phyloP scores from a whole-genome alignment of 768 basidiomycete species.

The Hygrophorus russula region DNA sequence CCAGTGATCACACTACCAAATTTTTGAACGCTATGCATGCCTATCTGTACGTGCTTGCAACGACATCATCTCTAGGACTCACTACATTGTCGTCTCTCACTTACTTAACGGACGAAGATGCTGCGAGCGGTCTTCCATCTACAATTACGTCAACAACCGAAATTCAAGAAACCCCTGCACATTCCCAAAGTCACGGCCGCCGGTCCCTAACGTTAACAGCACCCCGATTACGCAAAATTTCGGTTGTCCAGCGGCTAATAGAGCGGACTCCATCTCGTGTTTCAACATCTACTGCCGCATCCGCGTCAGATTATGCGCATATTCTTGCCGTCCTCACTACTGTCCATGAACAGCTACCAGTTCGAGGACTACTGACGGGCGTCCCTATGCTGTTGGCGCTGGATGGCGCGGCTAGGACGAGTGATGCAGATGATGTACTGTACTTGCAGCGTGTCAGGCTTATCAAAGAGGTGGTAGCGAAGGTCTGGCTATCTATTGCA shows the following conservation, averaged over 20 bases:
- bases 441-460: slow-evolving; percentile 33
- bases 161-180: slow-evolving; percentile 18
- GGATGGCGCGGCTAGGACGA: slow-evolving; percentile 36
- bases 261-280: slow-evolving; percentile 33
- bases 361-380: slow-evolving; percentile 64
- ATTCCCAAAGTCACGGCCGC: slow-evolving; percentile 26
- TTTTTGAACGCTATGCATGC: slow-evolving; percentile 77
- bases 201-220: slow-evolving; percentile 33
- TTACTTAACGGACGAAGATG: slow-evolving; percentile 17
- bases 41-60: slow-evolving; percentile 69
- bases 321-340: slow-evolving; percentile 56
- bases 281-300: slow-evolving; percentile 40
- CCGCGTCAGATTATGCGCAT: slow-evolving; percentile 63
- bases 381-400: slow-evolving; percentile 82
- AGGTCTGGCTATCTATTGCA: slow-evolving; percentile 60
- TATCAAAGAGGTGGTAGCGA: slow-evolving; percentile 52
- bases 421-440: slow-evolving; percentile 27
- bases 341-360: slow-evolving; percentile 63
- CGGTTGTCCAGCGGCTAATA: slow-evolving; percentile 40
- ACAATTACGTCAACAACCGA: too few relatives aligned
- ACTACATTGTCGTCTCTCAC: slow-evolving; percentile 30
- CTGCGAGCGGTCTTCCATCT: slow-evolving; percentile 22
- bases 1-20: slow-evolving; percentile 45
- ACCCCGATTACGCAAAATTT: slow-evolving; percentile 46
- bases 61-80: slow-evolving; percentile 51